phyloP scores from a whole-genome alignment of 1,284 basidiomycete species.

The Moesziomyces parantarcticus region DNA sequence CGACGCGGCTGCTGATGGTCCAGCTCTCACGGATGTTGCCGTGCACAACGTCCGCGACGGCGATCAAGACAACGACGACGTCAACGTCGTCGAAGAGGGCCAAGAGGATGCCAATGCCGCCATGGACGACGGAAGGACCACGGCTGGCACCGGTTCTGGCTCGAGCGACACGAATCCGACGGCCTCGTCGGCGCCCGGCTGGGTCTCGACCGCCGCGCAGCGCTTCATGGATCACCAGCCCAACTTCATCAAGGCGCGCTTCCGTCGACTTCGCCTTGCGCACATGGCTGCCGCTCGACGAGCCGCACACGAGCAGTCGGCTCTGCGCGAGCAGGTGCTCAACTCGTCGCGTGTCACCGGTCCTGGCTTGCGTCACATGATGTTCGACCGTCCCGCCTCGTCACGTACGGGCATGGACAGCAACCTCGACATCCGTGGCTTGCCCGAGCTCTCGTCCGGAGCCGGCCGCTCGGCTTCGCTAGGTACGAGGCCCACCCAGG shows the following conservation, averaged over 20 bases:
- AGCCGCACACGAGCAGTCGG: constrained; percentile 58
- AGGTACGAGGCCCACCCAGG: constrained; percentile 22
- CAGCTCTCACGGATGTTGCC: constrained; percentile 16
- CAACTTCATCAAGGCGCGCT: constrained; percentile 56
- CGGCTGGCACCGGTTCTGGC: constrained; percentile 40
- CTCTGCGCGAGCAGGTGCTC: constrained; percentile 57
- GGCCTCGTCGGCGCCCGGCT: constrained; percentile 46
- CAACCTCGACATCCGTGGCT: constrained; percentile 9
- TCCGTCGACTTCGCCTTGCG: constrained; percentile 55
- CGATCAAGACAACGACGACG: constrained; percentile 3
- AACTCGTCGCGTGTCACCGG: constrained; percentile 39
- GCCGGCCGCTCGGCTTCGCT: constrained; percentile 25
- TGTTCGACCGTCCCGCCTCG: constrained; percentile 50
- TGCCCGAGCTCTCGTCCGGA: constrained; percentile 37
- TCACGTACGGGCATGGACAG: constrained; percentile 28
- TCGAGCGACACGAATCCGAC: constrained; percentile 59
- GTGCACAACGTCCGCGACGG: constrained; percentile 12
- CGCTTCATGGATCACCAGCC: constrained; percentile 53
- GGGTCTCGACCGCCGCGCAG: constrained; percentile 41
- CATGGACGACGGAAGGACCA: constrained; percentile 47
- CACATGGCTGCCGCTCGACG: constrained; percentile 58
- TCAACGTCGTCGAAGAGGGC: constrained; percentile 4
- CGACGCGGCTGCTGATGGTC: not conserved
- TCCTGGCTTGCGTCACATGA: constrained; percentile 56
- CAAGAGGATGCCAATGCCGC: constrained; percentile 11